phyloP scores from a whole-genome alignment of 2,329 filamentous ascomycete genomes.

The Fusarium humuli region DNA sequence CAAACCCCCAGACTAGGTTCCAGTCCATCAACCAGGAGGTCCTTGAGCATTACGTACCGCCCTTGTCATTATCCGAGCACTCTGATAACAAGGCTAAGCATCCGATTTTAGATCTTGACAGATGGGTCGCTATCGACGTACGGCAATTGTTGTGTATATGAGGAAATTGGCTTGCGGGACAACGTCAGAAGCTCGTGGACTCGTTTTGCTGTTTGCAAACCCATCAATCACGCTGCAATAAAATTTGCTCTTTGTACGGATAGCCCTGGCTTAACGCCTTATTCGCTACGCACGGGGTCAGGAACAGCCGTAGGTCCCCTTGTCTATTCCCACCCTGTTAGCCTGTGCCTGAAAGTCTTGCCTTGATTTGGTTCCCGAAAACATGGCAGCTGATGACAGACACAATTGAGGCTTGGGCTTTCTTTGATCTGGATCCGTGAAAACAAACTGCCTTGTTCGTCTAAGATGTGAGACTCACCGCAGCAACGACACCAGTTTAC shows the following conservation, averaged over 20 bases:
- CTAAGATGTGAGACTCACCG: slow-evolving; percentile 19
- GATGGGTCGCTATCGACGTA: slow-evolving; percentile 13
- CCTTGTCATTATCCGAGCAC: slow-evolving; percentile 21
- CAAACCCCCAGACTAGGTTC: slow-evolving; percentile 13
- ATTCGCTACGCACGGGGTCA: slow-evolving; percentile 32
- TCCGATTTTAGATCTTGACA: slow-evolving; percentile 32
- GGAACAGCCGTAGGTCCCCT: slow-evolving; percentile 30
- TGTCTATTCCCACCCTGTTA: slow-evolving; percentile 27
- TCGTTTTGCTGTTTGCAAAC: slow-evolving; percentile 12
- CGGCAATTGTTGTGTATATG: neutral
- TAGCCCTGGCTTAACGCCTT: slow-evolving; percentile 11
- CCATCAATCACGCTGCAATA: neutral
- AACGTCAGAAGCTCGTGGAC: neutral
- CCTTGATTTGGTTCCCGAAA: slow-evolving; percentile 19
- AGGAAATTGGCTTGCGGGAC: neutral
- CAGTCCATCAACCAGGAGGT: slow-evolving; percentile 14
- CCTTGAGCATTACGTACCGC: slow-evolving; percentile 38
- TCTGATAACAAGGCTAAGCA: slow-evolving; percentile 11
- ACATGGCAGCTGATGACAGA: slow-evolving; percentile 41
- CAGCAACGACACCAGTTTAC: slow-evolving; percentile 22
- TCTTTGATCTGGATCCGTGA: slow-evolving; percentile 33
- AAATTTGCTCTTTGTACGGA: neutral
- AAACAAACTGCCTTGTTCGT: slow-evolving; percentile 29
- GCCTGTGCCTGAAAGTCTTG: slow-evolving; percentile 24
- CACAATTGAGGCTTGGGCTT: slow-evolving; percentile 42